phyloP scores from a whole-genome alignment of 2,329 filamentous ascomycete genomes.

The Neodidymelliopsis sp. region DNA sequence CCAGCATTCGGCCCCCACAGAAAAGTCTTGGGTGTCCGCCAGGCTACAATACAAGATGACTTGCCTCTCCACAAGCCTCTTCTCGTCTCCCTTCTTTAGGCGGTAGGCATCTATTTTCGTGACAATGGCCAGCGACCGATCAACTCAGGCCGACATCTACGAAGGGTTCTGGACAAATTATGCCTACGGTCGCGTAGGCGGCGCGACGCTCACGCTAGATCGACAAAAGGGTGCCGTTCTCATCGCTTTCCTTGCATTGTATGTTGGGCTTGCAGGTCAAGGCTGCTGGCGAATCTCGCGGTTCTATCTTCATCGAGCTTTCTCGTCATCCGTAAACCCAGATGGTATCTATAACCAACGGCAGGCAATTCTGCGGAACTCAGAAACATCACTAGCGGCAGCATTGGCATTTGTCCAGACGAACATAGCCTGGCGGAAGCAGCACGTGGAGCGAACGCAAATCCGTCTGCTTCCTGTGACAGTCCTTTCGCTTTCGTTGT shows the following conservation, averaged over 20 bases:
- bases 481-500: conserved; percentile 8
- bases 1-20: too few relatives aligned
- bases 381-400: conserved; percentile 13
- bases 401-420: conserved; percentile 3
- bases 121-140: too few relatives aligned
- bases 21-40: too few relatives aligned
- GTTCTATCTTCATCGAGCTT: conserved; percentile 10
- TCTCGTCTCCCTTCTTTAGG: too few relatives aligned
- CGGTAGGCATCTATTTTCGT: too few relatives aligned
- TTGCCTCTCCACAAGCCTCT: too few relatives aligned
- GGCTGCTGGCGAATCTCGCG: conserved; percentile 24
- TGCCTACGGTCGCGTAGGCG: conserved; percentile 7
- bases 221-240: conserved; percentile 19
- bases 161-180: conserved; percentile 26
- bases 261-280: conserved; percentile 9
- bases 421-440: not conserved
- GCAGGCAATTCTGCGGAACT: conserved; percentile 44
- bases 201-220: conserved; percentile 23
- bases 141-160: not conserved
- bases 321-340: conserved; percentile 6
- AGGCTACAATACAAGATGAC: too few relatives aligned
- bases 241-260: conserved; percentile 31
- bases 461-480: conserved; percentile 25
- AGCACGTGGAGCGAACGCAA: not conserved
- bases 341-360: conserved; percentile 44